Evolutionary conservation across 306 rosid genomes (phyloP), one percentile per base, ranked within the genome.

Genomic region (Urtica urens): DNA sequence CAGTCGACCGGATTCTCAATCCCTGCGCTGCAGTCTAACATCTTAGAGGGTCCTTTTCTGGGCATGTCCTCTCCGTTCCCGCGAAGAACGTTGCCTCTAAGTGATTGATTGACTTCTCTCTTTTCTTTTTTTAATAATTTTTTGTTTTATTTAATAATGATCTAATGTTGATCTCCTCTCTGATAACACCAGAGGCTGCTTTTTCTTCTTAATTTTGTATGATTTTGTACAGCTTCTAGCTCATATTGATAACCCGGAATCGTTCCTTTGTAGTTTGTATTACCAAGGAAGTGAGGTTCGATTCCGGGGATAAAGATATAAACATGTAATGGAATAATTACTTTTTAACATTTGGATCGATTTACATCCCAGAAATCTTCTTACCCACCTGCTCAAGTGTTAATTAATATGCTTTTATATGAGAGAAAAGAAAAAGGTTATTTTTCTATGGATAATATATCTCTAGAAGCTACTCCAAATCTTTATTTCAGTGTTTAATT

Each of bases 1-100:
- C 83, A 75, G 23, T 67, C 87, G 24, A 31, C 78, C 3, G 86
- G 92, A 29, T 84, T 65, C 70, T 70, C 95, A 25, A 65, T 84
- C 57, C 79, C 81, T 46, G 79, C 86, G 18, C 29, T 80, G 92
- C 95, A 80, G 81, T 79, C 79, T 57, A 78, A 75, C 85, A 58
- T 78, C 52, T 73, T 78, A 54, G 73, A 73, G 20, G 70, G 81
- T 40, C 79, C 79, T 55, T 75, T 77, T 53, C 73, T 75, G 73
- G 66, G 75, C 50, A 10, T 72, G 72, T 75, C 92, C 59, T 65
- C 94, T 33, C 66, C 83, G 19, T 80, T 30, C 73, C 77, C 71
- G 59, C 72, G 43, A 77, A 3, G 66, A 79, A 6, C 90, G 63
- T 67, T 83, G 78, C 75, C 82, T 63, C 38, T 77, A 69, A 75